phyloP scores from a whole-genome alignment of 73 alveolate species.

The Symbiodinium pilosum region DNA sequence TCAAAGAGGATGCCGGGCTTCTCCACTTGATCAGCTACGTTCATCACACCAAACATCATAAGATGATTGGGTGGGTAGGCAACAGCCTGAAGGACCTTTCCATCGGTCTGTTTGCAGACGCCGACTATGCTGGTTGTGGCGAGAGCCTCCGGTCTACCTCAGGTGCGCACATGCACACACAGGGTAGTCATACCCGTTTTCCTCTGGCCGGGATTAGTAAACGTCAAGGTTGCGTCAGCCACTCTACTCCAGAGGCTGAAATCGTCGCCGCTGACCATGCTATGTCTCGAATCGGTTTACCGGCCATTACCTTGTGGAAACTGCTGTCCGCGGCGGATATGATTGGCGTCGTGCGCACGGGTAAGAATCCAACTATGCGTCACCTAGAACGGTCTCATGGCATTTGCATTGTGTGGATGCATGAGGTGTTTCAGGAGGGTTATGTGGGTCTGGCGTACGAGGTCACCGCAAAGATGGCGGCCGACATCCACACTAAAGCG shows the following conservation, averaged over 20 bases:
- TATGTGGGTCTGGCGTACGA: not conserved
- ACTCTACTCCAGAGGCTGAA: slow-evolving; percentile 44
- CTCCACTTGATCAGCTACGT: not conserved
- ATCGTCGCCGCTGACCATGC: slow-evolving; percentile 5
- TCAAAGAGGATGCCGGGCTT: not conserved
- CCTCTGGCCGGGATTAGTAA: not conserved
- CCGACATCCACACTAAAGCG: not conserved
- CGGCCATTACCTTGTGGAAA: not conserved
- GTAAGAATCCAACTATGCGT: not conserved
- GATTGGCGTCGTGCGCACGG: not conserved
- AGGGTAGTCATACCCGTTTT: not conserved
- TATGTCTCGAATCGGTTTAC: not conserved
- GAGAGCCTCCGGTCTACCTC: not conserved
- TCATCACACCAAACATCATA: not conserved
- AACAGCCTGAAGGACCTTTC: not conserved
- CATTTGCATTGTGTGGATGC: not conserved
- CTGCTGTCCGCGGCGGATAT: no score
- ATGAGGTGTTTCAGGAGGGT: not conserved
- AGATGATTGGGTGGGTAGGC: not conserved
- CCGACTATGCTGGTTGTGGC: slow-evolving; percentile 35
- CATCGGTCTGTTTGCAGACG: not conserved
- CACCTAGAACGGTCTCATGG: not conserved
- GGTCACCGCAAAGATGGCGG: not conserved
- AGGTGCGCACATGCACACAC: not conserved
- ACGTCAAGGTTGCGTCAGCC: slow-evolving; percentile 2